These are phyloP conservation scores for Rhinocladiella mackenziei DNA, from an alignment of 2,329 filamentous ascomycete species.

Conservation along the genomic window DNA sequence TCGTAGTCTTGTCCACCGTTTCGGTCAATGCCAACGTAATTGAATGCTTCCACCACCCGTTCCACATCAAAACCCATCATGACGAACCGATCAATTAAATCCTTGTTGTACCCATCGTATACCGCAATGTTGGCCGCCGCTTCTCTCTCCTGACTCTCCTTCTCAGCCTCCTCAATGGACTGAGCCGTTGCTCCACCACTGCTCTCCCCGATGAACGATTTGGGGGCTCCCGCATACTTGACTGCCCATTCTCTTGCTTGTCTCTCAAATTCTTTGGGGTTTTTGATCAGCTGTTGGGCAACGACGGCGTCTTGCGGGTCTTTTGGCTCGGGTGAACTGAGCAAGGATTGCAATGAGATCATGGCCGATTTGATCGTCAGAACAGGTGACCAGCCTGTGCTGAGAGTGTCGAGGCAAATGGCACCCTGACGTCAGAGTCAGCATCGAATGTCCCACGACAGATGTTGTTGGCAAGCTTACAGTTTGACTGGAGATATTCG, in stretches of 20 bases:
- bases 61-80: slow-evolving; percentile 89
- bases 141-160: slow-evolving; percentile 41
- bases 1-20: slow-evolving; percentile 76
- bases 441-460: background rate
- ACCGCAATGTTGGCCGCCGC: slow-evolving; percentile 54
- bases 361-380: slow-evolving; percentile 94
- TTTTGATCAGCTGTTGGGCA: slow-evolving; percentile 77
- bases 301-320: slow-evolving; percentile 97
- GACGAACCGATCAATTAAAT: slow-evolving; percentile 77
- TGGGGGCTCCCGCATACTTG: slow-evolving; percentile 72
- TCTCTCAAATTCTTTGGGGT: slow-evolving; percentile 72
- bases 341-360: slow-evolving; percentile 85
- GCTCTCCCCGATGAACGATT: slow-evolving; percentile 50
- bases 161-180: slow-evolving; percentile 54
- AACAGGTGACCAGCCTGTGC: slow-evolving; percentile 88
- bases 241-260: slow-evolving; percentile 90
- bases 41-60: slow-evolving; percentile 78
- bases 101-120: slow-evolving; percentile 83
- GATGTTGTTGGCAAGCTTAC: slow-evolving; percentile 50
- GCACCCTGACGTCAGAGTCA: slow-evolving; percentile 62
- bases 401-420: slow-evolving; percentile 92
- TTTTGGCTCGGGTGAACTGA: slow-evolving; percentile 89
- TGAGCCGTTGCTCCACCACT: slow-evolving; percentile 52
- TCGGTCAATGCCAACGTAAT: slow-evolving; percentile 73
- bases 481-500: slow-evolving; percentile 91